These are phyloP conservation scores for Pythium diclinum DNA, from an alignment of 352 stramenopile species.

Conservation along the genomic window DNA sequence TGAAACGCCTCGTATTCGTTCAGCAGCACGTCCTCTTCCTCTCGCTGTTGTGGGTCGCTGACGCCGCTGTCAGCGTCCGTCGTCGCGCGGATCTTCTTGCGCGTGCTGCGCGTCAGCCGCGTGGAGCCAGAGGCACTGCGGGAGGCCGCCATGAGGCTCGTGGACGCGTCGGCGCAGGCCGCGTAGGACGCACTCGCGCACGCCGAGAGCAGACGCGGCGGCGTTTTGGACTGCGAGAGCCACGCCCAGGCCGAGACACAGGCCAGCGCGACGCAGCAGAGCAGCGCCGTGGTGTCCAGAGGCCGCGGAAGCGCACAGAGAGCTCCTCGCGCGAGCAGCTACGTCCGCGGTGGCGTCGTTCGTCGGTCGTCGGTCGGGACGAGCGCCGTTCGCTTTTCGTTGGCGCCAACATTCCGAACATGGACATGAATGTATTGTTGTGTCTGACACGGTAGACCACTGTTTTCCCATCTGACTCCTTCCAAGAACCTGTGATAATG, in stretches of 20 bases:
- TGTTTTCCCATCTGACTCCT: slow-evolving; percentile 1
- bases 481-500: not conserved
- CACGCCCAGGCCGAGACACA: slow-evolving; percentile 28
- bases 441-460: slow-evolving; percentile 6
- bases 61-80: not conserved
- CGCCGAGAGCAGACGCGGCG: slow-evolving; percentile 8
- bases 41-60: not conserved
- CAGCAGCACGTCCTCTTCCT: not conserved
- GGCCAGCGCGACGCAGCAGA: slow-evolving; percentile 19
- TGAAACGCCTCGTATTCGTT: slow-evolving; percentile 25
- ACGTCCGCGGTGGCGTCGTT: not conserved
- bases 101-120: slow-evolving; percentile 21
- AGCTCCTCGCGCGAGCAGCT: not conserved
- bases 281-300: slow-evolving; percentile 18
- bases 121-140: not conserved
- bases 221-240: slow-evolving; percentile 24
- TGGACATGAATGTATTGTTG: not conserved
- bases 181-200: not conserved
- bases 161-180: not conserved
- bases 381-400: slow-evolving; percentile 4
- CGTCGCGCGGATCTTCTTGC: slow-evolving; percentile 13
- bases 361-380: not conserved
- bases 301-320: slow-evolving; percentile 1
- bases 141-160: not conserved
- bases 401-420: slow-evolving; percentile 11